Conservation (phyloP, 2,329 filamentous ascomycete species). For the Penicillium sp. region DNA sequence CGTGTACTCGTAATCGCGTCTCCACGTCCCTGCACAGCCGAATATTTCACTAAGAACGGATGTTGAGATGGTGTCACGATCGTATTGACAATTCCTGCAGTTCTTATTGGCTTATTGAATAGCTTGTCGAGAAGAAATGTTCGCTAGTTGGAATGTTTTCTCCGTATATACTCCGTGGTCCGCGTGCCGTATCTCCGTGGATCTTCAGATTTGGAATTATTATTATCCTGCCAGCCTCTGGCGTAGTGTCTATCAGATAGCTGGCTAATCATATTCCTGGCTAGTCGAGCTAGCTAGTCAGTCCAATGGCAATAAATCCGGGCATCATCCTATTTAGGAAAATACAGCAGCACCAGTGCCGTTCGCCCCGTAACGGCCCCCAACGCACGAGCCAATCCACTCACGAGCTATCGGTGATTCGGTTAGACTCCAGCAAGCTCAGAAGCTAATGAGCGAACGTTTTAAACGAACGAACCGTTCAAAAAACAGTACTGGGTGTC, state of each 20-base stretch:
- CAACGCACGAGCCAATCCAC: background rate
- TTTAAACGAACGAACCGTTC: background rate
- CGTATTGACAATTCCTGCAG: background rate
- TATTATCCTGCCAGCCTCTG: too few relatives aligned
- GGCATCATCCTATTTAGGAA: background rate
- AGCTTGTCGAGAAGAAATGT: background rate
- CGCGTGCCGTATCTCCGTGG: background rate
- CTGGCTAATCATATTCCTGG: too few relatives aligned
- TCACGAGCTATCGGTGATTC: background rate
- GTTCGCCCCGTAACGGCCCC: background rate
- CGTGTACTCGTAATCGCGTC: constrained; percentile 3
- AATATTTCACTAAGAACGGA: background rate
- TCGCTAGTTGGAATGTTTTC: background rate
- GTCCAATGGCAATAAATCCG: background rate
- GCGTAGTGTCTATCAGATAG: too few relatives aligned
- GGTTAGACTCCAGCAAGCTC: too few relatives aligned
- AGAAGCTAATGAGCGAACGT: background rate
- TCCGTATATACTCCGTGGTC: background rate
- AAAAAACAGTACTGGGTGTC: background rate
- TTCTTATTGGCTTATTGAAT: background rate
- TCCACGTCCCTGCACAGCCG: constrained; percentile 2
- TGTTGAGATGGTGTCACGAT: too few relatives aligned
- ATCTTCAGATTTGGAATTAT: too few relatives aligned
- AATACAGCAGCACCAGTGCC: background rate
- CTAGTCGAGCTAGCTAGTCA: too few relatives aligned